Evolutionary conservation across 1,284 basidiomycete species (phyloP).

Genomic region (Ceratobasidium sp.): DNA sequence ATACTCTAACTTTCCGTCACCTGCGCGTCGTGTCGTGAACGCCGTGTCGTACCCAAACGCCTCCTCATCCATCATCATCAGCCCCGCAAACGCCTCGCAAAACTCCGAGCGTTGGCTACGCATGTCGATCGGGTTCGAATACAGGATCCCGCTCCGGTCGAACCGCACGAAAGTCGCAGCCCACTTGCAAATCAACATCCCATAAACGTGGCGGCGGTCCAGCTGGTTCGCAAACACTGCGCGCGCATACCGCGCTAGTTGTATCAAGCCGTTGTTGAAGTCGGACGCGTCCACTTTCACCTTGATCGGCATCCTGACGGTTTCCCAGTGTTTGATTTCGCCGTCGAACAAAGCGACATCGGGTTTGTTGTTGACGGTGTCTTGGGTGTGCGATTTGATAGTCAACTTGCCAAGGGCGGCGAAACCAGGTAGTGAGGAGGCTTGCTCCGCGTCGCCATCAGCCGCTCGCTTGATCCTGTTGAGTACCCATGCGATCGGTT

Average conservation of each 20-base stretch:
- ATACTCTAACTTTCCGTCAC: neutral
- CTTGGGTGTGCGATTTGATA: neutral
- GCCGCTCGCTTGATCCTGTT: conserved; percentile 19
- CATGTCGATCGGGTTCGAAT: neutral
- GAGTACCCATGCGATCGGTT: neutral
- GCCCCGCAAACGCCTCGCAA: conserved; percentile 3
- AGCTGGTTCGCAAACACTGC: conserved; percentile 20
- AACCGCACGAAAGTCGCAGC: conserved; percentile 14
- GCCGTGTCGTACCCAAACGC: conserved; percentile 7
- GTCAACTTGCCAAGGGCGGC: neutral
- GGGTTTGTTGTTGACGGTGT: neutral
- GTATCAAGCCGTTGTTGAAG: neutral
- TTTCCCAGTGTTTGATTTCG: neutral
- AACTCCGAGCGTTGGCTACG: neutral
- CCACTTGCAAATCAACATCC: neutral
- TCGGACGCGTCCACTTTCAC: too few species aligned
- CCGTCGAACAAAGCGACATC: conserved; percentile 12
- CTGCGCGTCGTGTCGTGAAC: neutral
- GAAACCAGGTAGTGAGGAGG: too few species aligned
- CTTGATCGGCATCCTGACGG: neutral
- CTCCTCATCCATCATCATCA: conserved; percentile 4
- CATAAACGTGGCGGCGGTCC: conserved; percentile 18
- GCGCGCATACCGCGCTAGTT: conserved; percentile 21
- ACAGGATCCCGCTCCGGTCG: conserved; percentile 14
- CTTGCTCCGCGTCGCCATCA: neutral